Percentiles rank a stretch among this genome's conserved stretches.
These are phyloP conservation scores for Lachnellula suecica DNA, from an alignment of 2,329 filamentous ascomycete genomes.

Conservation along the genomic window DNA sequence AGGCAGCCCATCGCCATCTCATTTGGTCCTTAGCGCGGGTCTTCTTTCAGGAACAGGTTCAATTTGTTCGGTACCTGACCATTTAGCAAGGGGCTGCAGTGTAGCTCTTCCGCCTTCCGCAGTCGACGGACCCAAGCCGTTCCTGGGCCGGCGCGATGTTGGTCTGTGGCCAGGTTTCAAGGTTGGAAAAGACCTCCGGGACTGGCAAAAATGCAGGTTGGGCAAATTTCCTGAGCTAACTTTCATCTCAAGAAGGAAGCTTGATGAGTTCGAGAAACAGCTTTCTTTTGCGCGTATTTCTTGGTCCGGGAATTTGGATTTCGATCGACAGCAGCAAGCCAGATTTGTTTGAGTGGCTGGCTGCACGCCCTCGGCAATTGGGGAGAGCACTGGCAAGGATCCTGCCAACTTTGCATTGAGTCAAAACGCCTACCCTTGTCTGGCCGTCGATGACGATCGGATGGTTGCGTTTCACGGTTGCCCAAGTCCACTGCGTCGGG, in stretches of 20 bases:
- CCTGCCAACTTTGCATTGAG: conserved; percentile 22
- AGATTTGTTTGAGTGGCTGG: not conserved
- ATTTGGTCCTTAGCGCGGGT: conserved; percentile 6
- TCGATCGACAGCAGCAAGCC: not conserved
- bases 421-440: conserved; percentile 14
- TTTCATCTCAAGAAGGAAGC: too few relatives aligned
- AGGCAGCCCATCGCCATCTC: not conserved
- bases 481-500: conserved; percentile 18
- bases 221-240: too few relatives aligned
- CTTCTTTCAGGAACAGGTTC: conserved; percentile 13
- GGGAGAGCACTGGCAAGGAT: conserved; percentile 4
- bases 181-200: not conserved
- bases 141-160: conserved; percentile 13
- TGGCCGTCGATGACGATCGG: conserved; percentile 18
- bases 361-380: not conserved
- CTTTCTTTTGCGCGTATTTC: not conserved
- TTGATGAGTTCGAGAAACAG: too few relatives aligned
- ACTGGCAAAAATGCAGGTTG: not conserved
- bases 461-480: conserved; percentile 21
- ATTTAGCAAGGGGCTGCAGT: conserved; percentile 8
- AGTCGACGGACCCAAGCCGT: conserved; percentile 10
- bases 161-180: conserved; percentile 8
- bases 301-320: not conserved
- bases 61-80: conserved; percentile 23
- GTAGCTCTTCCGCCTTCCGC: conserved; percentile 19